Conservation (phyloP, 768 basidiomycete genomes). For the Tephrocybe rancida region DNA sequence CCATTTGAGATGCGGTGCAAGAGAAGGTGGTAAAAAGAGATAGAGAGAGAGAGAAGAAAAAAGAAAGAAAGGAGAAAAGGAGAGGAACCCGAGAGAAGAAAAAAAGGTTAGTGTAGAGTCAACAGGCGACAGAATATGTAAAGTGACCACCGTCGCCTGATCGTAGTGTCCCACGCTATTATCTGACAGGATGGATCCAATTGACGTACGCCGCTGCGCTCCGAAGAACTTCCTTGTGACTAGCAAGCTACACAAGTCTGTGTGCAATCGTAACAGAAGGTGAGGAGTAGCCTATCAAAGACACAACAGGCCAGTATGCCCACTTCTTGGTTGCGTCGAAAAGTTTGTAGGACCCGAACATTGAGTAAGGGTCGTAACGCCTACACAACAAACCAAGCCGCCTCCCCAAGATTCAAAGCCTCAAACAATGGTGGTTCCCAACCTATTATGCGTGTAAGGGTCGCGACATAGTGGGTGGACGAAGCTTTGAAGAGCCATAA, state of each 20-base stretch:
- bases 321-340: not conserved
- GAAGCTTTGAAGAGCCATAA: not conserved
- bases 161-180: slow-evolving; percentile 18
- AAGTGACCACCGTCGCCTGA: slow-evolving; percentile 12
- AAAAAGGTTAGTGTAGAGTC: slow-evolving; percentile 9
- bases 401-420: not conserved
- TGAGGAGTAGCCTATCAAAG: slow-evolving; percentile 1
- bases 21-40: slow-evolving; percentile 22
- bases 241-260: slow-evolving; percentile 1
- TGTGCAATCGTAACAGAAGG: slow-evolving; percentile 12
- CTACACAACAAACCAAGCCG: not conserved
- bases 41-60: slow-evolving; percentile 10
- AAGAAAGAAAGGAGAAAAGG: slow-evolving; percentile 20
- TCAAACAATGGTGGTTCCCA: not conserved
- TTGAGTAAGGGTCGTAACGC: not conserved
- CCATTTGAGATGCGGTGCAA: slow-evolving; percentile 37
- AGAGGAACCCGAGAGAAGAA: slow-evolving; percentile 10
- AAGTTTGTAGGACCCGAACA: not conserved
- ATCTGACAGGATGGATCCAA: slow-evolving; percentile 10
- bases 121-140: slow-evolving; percentile 10
- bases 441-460: no score
- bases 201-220: slow-evolving; percentile 14
- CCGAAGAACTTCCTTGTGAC: slow-evolving; percentile 10
- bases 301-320: not conserved
- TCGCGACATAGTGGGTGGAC: no score